A percentile compares a stretch with the other conserved stretches of the same genome.
These are phyloP conservation scores for Metschnikowia picachoensis DNA, from an alignment of 805 yeast species.

Conservation along the genomic window DNA sequence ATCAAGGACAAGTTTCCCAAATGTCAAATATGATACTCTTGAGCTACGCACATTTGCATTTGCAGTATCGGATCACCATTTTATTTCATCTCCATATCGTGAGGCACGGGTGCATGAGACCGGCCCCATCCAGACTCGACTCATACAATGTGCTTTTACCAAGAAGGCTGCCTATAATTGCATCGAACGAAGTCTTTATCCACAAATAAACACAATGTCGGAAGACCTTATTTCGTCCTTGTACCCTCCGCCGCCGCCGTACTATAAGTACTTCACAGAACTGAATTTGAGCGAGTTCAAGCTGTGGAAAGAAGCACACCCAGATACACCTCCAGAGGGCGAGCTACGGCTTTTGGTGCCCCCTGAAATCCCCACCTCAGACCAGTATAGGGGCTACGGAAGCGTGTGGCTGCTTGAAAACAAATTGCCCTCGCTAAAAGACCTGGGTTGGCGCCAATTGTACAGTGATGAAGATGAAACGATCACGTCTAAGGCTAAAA, in stretches of 20 bases:
- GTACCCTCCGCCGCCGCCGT: constrained; percentile 95
- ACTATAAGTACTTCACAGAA: constrained; percentile 64
- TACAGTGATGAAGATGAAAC: constrained; percentile 44
- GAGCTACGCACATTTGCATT: too few species aligned
- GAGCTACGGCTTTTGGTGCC: constrained; percentile 60
- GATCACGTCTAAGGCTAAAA: constrained; percentile 43
- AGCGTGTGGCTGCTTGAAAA: constrained; percentile 83
- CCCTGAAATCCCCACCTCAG: constrained; percentile 58
- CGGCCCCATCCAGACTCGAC: too few species aligned
- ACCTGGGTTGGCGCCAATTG: constrained; percentile 73
- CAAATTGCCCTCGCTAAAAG: constrained; percentile 67
- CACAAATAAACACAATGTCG: constrained; percentile 7
- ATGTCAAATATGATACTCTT: too few species aligned
- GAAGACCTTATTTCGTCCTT: constrained; percentile 56
- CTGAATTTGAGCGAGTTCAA: constrained; percentile 54
- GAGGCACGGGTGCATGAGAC: too few species aligned
- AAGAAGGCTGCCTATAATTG: too few species aligned
- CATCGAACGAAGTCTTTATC: too few species aligned
- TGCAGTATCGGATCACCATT: too few species aligned
- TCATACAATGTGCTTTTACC: too few species aligned
- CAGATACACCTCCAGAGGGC: constrained; percentile 21
- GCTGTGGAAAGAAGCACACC: constrained; percentile 16
- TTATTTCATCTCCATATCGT: too few species aligned
- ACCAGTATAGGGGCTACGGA: constrained; percentile 82
- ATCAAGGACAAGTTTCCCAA: too few species aligned